Base-by-base conservation (phyloP, 2,329 filamentous ascomycete species). In the Alternaria incomplexa region DNA sequence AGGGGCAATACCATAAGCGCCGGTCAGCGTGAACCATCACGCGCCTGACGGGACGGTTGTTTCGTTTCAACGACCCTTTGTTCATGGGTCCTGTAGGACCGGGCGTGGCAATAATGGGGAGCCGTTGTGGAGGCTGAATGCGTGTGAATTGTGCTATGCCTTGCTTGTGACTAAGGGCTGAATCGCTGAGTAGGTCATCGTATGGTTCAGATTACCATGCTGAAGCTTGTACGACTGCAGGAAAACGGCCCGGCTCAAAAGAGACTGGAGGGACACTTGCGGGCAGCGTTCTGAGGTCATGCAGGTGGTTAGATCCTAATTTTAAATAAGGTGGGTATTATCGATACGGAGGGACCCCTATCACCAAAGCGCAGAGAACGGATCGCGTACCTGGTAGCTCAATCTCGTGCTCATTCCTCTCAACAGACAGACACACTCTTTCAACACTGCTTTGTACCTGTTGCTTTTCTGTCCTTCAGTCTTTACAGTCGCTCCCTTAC, bases 241-340 rank as follows among this genome's bases (percentile, higher is more conserved):
- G 60, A 72, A 72, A 71, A 73, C 68, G 44, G 58, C 20, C 58
- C 59, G 25, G 63, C 70, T 71, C 59, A 70, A 77, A 73, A 63
- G 28, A 67, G 73, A 60, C 54, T 69, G 61, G 61, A 71, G 67
- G 61, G 66, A 73, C 66, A 71, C 62, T 63, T 65, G 63, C 59
- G 59, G 62, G 32, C 22, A 61, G 57, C 59, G 63, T 62, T 69
- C 64, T 73, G 67, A 75, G 69, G 72, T 75, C 68, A 74, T 77
- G 74, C 75, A 77, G 70, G 66, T 63, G 58, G 67, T 65, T 70
- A 69, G 72, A 76, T 74, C 75, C 36, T 40, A 40, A 73, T 72
- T 70, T 70, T 74, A 73, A 75, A 77, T 75, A 73, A 66, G 64
- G 67, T 71, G 71, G 71, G 73, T 73, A 70, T 69, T 71, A 68